Evolutionary conservation across 306 rosid genomes (phyloP), one percentile per base, ranked within the genome.

Genomic region (Prinsepia uniflora): DNA sequence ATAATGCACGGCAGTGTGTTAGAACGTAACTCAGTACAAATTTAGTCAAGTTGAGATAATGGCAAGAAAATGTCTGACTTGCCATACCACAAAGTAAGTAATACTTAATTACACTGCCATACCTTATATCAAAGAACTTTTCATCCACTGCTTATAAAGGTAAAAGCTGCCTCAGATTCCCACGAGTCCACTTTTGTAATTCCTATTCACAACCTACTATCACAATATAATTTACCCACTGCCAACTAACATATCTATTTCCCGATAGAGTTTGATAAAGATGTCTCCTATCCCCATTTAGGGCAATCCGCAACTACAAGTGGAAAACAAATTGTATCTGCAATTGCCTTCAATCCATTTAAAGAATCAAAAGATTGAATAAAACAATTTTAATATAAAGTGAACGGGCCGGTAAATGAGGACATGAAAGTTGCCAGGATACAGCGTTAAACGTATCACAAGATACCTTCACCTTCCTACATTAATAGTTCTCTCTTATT

Each of bases 81-180:
- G 22, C 42, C 49, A 55, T 2, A 53, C 24, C 48, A 39, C 48
- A 53, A 68, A 68, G 46, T 54, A 70, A 70, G 42, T 4, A 53
- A 39, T 44, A 70, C 13, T 12, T 17, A 57, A 57, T 5, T 15
- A 64, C 19, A 17, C 18, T 20, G 44, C 55, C 52, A 42, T 43
- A 65, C 34, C 22, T 20, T 44, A 18, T 50, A 52, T 68, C 64
- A 70, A 59, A 22, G 45, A 69, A 19, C 30, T 52, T 39, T 14
- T 54, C 36, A 69, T 14, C 39, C 14, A 54, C 4, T 19, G 50
- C 61, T 40, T 41, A 53, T 24, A 30, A 30, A 1, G 36, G 36
- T 30, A 30, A 30, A 70, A 68, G 63, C 19, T 54, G 22, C 22
- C 49, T 40, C 30, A 52, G 50, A 14, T 18, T 13, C n/a, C 13